These are phyloP conservation scores for Sindora glabra DNA, from an alignment of 306 rosid genomes.

Conservation along the genomic window DNA sequence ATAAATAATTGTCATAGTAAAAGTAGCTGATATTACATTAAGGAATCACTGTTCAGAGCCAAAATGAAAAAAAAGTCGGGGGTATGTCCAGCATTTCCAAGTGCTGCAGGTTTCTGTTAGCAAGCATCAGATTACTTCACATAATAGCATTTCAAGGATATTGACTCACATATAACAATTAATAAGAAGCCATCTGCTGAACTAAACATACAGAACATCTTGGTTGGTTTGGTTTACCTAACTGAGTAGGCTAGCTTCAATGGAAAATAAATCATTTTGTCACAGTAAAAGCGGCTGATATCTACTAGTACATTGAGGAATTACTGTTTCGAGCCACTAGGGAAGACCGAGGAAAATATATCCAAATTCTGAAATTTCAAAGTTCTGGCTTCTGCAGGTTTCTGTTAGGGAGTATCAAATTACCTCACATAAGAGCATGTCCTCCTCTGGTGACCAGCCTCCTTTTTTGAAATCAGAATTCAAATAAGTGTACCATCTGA, in stretches of 20 bases:
- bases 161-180: too few relatives aligned
- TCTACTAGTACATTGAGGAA: slow-evolving; percentile 6
- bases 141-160: too few relatives aligned
- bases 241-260: not conserved
- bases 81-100: too few relatives aligned
- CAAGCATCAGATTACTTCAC: not conserved
- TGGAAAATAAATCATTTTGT: not conserved
- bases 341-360: not conserved
- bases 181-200: not conserved
- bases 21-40: too few relatives aligned
- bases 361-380: not conserved
- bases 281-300: too few relatives aligned
- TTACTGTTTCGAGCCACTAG: not conserved
- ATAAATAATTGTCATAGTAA: too few relatives aligned
- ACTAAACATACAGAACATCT: not conserved
- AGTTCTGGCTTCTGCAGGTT: too few relatives aligned
- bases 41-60: too few relatives aligned
- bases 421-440: slow-evolving; percentile 94
- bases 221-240: not conserved
- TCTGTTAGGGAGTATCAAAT: too few relatives aligned
- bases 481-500: slow-evolving; percentile 97
- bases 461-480: slow-evolving; percentile 99
- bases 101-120: too few relatives aligned
- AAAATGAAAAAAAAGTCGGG: too few relatives aligned
- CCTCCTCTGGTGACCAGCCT: slow-evolving; percentile 99